Conservation (phyloP, 305 asterid genomes). For the Fraxinus nigra region DNA sequence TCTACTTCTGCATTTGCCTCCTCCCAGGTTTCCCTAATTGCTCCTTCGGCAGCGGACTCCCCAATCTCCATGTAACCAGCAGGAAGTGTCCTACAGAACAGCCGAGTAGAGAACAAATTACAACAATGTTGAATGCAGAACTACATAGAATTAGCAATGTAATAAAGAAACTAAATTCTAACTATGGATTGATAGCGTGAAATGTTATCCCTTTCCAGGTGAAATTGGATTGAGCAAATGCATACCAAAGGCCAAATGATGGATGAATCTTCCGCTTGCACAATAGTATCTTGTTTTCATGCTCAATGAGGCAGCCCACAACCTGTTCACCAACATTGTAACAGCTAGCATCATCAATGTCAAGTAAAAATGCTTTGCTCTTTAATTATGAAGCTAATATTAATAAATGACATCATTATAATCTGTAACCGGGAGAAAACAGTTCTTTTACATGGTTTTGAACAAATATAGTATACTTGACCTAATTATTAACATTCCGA, state of each 20-base stretch:
- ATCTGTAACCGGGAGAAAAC: neutral
- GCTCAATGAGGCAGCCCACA: conserved; percentile 98
- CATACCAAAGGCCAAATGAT: conserved; percentile 92
- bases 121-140: neutral
- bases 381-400: neutral
- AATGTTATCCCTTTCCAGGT: neutral
- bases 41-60: conserved; percentile 92
- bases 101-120: neutral
- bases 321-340: conserved; percentile 45
- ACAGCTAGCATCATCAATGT: neutral
- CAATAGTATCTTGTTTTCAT: conserved; percentile 78
- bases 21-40: conserved; percentile 89
- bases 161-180: neutral
- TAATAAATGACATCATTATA: neutral
- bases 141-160: neutral
- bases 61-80: conserved; percentile 99
- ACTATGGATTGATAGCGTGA: neutral
- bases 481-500: neutral
- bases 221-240: conserved; percentile 12
- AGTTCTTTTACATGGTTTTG: neutral
- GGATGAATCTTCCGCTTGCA: conserved; percentile 95
- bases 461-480: neutral
- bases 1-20: conserved; percentile 96
- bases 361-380: neutral
- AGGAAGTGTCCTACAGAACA: conserved; percentile 79